Evolutionary conservation across 140 eudicot species (phyloP).

Genomic region (Senecio squalidus): DNA sequence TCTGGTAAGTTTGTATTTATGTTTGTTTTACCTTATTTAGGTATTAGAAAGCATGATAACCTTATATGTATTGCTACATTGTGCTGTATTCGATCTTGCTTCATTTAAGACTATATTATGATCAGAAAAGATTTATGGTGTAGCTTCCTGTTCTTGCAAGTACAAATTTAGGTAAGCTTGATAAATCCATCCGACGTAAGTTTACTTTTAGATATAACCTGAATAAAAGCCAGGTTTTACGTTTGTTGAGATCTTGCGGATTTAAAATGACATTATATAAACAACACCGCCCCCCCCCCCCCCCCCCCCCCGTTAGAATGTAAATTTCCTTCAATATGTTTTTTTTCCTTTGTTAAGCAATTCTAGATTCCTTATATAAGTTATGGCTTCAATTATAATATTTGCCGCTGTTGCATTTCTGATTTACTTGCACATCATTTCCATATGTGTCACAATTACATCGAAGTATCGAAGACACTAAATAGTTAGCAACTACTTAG

Average conservation of each 20-base stretch:
- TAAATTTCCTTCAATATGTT: no score
- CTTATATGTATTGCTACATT: neutral
- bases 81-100: neutral
- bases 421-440: no score
- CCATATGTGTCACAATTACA: no score
- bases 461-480: no score
- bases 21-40: slow-evolving; percentile 13
- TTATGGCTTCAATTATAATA: no score
- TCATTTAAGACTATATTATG: neutral
- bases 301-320: no score
- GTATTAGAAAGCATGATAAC: neutral
- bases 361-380: no score
- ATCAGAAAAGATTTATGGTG: neutral
- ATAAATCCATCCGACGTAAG: no score
- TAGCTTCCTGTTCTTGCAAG: neutral
- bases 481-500: no score
- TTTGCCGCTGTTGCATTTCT: no score
- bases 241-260: neutral
- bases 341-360: no score
- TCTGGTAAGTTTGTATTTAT: neutral
- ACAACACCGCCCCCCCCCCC: neutral
- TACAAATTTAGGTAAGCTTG: neutral
- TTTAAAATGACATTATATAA: neutral
- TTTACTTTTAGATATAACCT: neutral
- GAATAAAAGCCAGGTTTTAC: neutral